These are phyloP conservation scores for Angomonas deanei DNA, from an alignment of 208 protist species.

Conservation along the genomic window DNA sequence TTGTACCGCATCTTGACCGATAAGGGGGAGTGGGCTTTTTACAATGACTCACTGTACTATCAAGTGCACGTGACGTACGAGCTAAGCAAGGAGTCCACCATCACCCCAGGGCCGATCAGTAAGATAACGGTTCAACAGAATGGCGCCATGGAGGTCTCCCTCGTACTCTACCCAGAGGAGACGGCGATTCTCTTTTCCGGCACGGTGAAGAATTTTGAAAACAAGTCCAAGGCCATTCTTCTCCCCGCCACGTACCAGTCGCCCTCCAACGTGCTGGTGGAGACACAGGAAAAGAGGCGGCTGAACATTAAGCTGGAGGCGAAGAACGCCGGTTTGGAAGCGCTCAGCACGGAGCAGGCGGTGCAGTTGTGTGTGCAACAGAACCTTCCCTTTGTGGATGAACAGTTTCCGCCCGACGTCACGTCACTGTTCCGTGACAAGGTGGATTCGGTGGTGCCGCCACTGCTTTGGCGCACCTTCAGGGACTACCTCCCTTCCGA, in stretches of 20 bases:
- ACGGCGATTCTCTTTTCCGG: conserved; percentile 42
- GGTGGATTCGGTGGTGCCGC: conserved; percentile 16
- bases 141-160: conserved; percentile 15
- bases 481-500: conserved; percentile 28
- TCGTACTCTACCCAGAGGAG: conserved; percentile 37
- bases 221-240: conserved; percentile 21
- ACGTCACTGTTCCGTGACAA: conserved; percentile 19
- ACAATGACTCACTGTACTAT: conserved; percentile 48
- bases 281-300: not conserved
- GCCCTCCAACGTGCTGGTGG: not conserved
- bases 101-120: conserved; percentile 17
- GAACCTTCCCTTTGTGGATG: conserved; percentile 46
- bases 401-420: conserved; percentile 33
- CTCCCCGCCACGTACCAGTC: not conserved
- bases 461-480: conserved; percentile 41
- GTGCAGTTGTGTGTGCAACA: conserved; percentile 26
- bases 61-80: conserved; percentile 44
- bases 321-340: conserved; percentile 5
- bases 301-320: not conserved
- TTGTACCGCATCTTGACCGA: conserved; percentile 59
- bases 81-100: conserved; percentile 26
- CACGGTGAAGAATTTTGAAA: conserved; percentile 39
- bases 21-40: conserved; percentile 56
- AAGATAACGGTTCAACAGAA: not conserved
- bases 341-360: conserved; percentile 13